Conservation (phyloP, 176 grass and related monocot species). For the Cocos nucifera region DNA sequence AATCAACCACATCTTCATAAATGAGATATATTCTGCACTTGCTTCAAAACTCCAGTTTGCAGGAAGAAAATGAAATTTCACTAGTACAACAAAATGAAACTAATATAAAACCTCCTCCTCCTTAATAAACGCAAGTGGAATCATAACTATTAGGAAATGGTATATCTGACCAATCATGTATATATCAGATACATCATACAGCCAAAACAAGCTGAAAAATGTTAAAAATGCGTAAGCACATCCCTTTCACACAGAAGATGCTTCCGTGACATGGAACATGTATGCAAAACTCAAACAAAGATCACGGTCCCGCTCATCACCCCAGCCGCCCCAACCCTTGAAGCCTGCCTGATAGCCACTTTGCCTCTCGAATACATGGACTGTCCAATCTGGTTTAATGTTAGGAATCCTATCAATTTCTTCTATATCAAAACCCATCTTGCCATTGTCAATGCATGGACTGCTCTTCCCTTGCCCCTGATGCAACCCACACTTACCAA, state of each 20-base stretch:
- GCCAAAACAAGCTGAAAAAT: constrained; percentile 19
- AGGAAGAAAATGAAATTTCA: too few relatives aligned
- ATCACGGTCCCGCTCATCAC: constrained; percentile 64
- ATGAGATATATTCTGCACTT: too few relatives aligned
- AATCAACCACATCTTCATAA: too few relatives aligned
- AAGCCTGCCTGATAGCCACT: constrained; percentile 79
- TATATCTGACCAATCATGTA: constrained; percentile 31
- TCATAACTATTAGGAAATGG: background rate
- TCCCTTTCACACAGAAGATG: constrained; percentile 17
- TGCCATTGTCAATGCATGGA: constrained; percentile 62
- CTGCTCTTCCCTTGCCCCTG: constrained; percentile 57
- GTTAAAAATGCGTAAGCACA: constrained; percentile 9
- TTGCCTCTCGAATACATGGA: constrained; percentile 48
- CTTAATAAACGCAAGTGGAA: too few relatives aligned
- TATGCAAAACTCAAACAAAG: constrained; percentile 93
- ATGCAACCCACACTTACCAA: constrained; percentile 91
- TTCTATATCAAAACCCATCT: constrained; percentile 34
- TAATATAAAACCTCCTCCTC: too few relatives aligned
- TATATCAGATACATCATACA: constrained; percentile 9
- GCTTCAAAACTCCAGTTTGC: too few relatives aligned
- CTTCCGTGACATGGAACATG: constrained; percentile 62
- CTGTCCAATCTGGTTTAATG: constrained; percentile 65
- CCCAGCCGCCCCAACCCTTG: constrained; percentile 99
- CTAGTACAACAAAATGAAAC: too few relatives aligned
- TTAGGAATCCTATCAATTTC: constrained; percentile 56